phyloP scores from a whole-genome alignment of 129 eudicot genomes.

The Artemisia argyi region DNA sequence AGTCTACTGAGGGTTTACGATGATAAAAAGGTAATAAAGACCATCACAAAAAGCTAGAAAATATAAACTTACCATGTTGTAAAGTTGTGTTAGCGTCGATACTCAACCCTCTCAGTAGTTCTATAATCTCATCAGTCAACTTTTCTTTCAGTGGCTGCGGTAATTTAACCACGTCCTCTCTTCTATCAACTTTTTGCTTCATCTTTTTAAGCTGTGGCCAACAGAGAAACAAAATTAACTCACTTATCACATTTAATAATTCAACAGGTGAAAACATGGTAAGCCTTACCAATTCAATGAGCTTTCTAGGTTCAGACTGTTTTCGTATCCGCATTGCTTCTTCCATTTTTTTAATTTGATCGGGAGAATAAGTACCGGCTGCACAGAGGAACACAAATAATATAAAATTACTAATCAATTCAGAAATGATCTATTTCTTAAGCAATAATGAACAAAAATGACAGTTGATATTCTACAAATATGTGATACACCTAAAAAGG shows the following conservation, averaged over 20 bases:
- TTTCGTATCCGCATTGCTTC: conserved; percentile 75
- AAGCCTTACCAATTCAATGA: conserved; percentile 62
- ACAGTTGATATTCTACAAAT: conserved; percentile 2
- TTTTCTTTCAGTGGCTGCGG: conserved; percentile 51
- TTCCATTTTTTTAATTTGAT: conserved; percentile 84
- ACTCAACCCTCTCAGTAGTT: conserved; percentile 52
- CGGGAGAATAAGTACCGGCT: conserved; percentile 64
- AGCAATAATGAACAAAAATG: conserved; percentile 8
- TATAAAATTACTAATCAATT: conserved; percentile 5
- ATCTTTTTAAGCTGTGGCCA: conserved; percentile 54
- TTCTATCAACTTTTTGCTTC: conserved; percentile 40
- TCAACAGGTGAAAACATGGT: background rate
- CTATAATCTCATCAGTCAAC: conserved; percentile 57
- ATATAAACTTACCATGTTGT: conserved; percentile 60
- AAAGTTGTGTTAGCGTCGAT: conserved; percentile 56
- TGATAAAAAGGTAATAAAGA: background rate
- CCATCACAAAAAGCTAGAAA: conserved; percentile 1
- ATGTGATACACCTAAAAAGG: background rate
- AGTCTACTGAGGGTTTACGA: background rate
- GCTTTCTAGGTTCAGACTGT: conserved; percentile 73
- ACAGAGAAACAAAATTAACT: conserved; percentile 15
- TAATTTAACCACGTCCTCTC: conserved; percentile 46
- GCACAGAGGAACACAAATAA: conserved; percentile 6
- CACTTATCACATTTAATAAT: background rate
- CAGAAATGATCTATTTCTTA: background rate